A percentile compares a stretch with the other conserved stretches of the same genome.
Evolutionary conservation across 148 eudicot genomes (phyloP).

Genomic region (Vaccinium darrowii): DNA sequence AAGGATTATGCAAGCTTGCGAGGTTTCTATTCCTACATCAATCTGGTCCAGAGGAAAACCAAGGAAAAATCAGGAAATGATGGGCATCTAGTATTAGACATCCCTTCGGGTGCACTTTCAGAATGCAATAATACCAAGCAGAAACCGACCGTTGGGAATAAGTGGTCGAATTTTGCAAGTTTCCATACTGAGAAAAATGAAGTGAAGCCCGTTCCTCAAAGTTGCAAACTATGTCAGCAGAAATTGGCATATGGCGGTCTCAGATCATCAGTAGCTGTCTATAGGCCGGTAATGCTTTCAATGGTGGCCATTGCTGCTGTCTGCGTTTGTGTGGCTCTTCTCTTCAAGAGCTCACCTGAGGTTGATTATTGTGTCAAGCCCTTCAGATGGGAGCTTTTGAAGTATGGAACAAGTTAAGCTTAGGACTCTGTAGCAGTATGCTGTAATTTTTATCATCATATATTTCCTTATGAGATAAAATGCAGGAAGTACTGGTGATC

Average conservation of each 20-base stretch:
- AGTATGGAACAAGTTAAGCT: constrained; percentile 58
- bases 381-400: constrained; percentile 79
- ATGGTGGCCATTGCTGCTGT: constrained; percentile 86
- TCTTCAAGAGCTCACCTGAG: constrained; percentile 79
- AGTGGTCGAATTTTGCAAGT: constrained; percentile 30
- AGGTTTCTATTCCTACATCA: constrained; percentile 60
- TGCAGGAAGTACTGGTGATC: not conserved
- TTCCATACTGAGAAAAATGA: constrained; percentile 45
- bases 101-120: constrained; percentile 35
- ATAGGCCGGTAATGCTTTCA: constrained; percentile 76
- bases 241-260: constrained; percentile 36
- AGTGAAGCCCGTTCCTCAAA: constrained; percentile 13
- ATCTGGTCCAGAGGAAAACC: constrained; percentile 53
- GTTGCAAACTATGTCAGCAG: constrained; percentile 56
- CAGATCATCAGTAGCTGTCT: constrained; percentile 43
- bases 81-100: constrained; percentile 63
- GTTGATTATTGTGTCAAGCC: constrained; percentile 57
- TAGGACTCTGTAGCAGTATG: constrained; percentile 10
- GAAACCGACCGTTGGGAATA: constrained; percentile 32
- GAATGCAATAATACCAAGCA: constrained; percentile 30
- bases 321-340: constrained; percentile 84
- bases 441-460: not conserved
- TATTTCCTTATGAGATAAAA: not conserved
- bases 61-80: constrained; percentile 38
- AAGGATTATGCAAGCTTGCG: constrained; percentile 72